Percentiles rank a stretch among this genome's conserved stretches.
Evolutionary conservation across 345 rosid genomes (phyloP).

Genomic region (Salix koriyanagi): DNA sequence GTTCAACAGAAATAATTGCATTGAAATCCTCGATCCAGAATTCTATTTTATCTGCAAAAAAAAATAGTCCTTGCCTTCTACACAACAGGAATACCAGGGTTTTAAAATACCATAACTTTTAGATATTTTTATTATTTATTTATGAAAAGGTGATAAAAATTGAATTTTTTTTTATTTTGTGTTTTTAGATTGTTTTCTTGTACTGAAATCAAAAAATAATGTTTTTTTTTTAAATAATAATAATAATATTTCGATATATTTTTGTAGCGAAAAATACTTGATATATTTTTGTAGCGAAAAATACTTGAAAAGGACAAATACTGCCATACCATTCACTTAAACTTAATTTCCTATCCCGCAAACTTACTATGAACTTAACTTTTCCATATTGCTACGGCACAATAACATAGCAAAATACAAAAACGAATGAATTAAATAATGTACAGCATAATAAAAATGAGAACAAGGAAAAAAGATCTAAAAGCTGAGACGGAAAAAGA

Average conservation of each 20-base stretch:
- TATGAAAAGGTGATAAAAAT: too few species aligned
- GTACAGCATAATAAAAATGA: neutral
- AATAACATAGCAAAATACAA: neutral
- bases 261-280: too few species aligned
- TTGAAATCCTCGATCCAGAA: neutral
- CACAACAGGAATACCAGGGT: neutral
- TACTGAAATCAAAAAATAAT: too few species aligned
- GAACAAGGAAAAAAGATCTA: neutral
- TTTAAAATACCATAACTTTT: too few species aligned
- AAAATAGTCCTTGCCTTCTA: neutral
- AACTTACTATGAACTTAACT: neutral
- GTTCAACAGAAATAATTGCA: neutral
- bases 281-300: too few species aligned
- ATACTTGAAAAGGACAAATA: too few species aligned
- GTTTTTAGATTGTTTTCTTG: too few species aligned
- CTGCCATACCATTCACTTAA: neutral
- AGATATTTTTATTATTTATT: too few species aligned
- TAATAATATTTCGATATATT: too few species aligned
- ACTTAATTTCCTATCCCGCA: neutral
- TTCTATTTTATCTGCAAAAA: neutral
- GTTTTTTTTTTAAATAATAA: too few species aligned
- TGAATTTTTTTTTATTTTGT: too few species aligned
- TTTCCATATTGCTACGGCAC: neutral
- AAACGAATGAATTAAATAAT: neutral
- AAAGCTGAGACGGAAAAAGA: neutral